phyloP scores from a whole-genome alignment of 495 filamentous ascomycete species.

The Aspergillus coremiiformis region DNA sequence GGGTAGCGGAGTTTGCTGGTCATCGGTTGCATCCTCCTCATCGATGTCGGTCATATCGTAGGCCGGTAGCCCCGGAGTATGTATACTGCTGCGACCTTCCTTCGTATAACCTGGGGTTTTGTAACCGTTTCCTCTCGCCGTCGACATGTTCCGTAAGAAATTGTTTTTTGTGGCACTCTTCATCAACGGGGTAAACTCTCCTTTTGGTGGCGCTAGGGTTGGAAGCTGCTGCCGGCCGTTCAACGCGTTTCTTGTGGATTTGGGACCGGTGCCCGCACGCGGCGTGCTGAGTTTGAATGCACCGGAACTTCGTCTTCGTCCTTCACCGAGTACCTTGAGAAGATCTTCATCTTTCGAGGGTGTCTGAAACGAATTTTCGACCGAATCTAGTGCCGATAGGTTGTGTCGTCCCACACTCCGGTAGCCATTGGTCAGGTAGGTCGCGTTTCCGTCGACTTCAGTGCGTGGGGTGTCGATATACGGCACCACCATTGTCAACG shows the following conservation, averaged over 20 bases:
- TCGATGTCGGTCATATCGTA: conserved; percentile 59
- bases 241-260: conserved; percentile 45
- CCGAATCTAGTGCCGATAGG: conserved; percentile 66
- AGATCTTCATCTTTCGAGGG: conserved; percentile 73
- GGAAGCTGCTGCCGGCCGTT: conserved; percentile 58
- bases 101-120: conserved; percentile 66
- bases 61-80: conserved; percentile 56
- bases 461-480: conserved; percentile 76
- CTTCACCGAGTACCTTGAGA: conserved; percentile 58
- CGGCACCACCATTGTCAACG: conserved; percentile 35
- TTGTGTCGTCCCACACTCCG: conserved; percentile 40
- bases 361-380: conserved; percentile 77
- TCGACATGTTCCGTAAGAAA: conserved; percentile 49
- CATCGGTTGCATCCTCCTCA: conserved; percentile 53
- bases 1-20: conserved; percentile 56
- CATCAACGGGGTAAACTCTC: conserved; percentile 89
- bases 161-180: conserved; percentile 83
- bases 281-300: conserved; percentile 61
- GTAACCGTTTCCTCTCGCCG: conserved; percentile 45
- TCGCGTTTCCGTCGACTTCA: conserved; percentile 67
- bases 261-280: conserved; percentile 47
- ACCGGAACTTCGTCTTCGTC: conserved; percentile 41
- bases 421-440: conserved; percentile 58
- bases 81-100: conserved; percentile 49
- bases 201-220: conserved; percentile 49